phyloP scores from a whole-genome alignment of 2,329 filamentous ascomycete species.

The Diaporthe citrichinensis region DNA sequence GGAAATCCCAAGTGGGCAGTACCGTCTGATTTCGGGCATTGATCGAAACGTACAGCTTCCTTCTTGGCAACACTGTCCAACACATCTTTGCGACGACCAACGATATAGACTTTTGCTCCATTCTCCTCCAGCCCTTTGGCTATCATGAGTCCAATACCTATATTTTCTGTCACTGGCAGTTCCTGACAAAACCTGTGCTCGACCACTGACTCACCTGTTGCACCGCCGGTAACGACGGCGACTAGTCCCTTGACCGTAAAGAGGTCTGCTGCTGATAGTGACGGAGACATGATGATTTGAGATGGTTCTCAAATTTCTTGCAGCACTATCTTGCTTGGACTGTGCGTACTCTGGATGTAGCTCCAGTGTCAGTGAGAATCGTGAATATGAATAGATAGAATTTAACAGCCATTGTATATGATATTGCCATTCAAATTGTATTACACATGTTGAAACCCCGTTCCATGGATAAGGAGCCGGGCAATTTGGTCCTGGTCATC shows the following conservation, averaged over 20 bases:
- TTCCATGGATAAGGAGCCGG: neutral
- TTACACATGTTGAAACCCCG: neutral
- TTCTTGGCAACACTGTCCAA: slow-evolving; percentile 52
- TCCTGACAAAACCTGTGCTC: neutral
- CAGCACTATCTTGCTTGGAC: neutral
- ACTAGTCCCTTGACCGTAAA: slow-evolving; percentile 37
- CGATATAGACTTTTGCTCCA: slow-evolving; percentile 62
- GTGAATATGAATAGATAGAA: neutral
- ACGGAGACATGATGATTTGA: neutral
- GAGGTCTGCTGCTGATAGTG: slow-evolving; percentile 33
- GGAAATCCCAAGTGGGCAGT: neutral
- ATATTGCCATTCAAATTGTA: too few relatives aligned
- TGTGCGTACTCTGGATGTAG: too few relatives aligned
- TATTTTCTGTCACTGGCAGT: neutral
- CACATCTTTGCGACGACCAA: slow-evolving; percentile 57
- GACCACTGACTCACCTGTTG: slow-evolving; percentile 24
- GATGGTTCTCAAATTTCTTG: neutral
- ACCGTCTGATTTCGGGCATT: too few relatives aligned
- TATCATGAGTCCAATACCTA: slow-evolving; percentile 47
- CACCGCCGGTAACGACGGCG: slow-evolving; percentile 41
- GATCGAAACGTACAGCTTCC: slow-evolving; percentile 12
- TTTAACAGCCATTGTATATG: neutral
- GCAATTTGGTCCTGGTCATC: neutral
- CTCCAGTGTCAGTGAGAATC: neutral
- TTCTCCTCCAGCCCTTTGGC: slow-evolving; percentile 35